Evolutionary conservation across 495 filamentous ascomycete genomes (phyloP).

Genomic region (Gamarada debralockiae): DNA sequence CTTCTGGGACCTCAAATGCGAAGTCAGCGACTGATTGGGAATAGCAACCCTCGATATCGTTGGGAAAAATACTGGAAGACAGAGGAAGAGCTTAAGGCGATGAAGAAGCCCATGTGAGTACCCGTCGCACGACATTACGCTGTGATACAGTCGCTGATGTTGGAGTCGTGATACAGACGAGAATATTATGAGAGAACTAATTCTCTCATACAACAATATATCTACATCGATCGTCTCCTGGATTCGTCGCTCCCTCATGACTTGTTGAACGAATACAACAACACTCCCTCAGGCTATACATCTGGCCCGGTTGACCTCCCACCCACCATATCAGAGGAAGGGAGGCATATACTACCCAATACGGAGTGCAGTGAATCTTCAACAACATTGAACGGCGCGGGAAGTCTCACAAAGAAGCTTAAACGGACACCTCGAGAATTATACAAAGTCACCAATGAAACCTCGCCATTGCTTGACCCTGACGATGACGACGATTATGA

Average conservation of each 20-base stretch:
- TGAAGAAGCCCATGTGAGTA: conserved; percentile 60
- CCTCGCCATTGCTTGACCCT: conserved; percentile 50
- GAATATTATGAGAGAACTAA: conserved; percentile 85
- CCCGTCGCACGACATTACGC: neutral
- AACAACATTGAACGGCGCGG: conserved; percentile 1
- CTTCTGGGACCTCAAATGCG: conserved; percentile 69
- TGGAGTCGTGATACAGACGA: conserved; percentile 37
- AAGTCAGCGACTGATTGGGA: conserved; percentile 73
- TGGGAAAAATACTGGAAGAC: conserved; percentile 76
- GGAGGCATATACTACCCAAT: conserved; percentile 6
- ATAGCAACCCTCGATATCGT: conserved; percentile 67
- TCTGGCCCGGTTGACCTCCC: conserved; percentile 46
- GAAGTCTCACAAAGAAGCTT: conserved; percentile 39
- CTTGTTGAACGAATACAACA: conserved; percentile 80
- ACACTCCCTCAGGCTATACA: conserved; percentile 37
- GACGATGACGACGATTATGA: conserved; percentile 25
- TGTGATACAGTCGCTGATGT: conserved; percentile 6
- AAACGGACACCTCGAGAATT: conserved; percentile 79
- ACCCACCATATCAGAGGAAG: conserved; percentile 51
- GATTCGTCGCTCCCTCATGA: conserved; percentile 84
- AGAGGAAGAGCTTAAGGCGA: conserved; percentile 55
- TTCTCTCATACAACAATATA: conserved; percentile 76
- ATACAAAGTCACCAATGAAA: conserved; percentile 71
- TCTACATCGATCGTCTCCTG: conserved; percentile 87
- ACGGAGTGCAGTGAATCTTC: neutral